Conservation (phyloP, 345 rosid genomes). For the Syzygium grande region DNA sequence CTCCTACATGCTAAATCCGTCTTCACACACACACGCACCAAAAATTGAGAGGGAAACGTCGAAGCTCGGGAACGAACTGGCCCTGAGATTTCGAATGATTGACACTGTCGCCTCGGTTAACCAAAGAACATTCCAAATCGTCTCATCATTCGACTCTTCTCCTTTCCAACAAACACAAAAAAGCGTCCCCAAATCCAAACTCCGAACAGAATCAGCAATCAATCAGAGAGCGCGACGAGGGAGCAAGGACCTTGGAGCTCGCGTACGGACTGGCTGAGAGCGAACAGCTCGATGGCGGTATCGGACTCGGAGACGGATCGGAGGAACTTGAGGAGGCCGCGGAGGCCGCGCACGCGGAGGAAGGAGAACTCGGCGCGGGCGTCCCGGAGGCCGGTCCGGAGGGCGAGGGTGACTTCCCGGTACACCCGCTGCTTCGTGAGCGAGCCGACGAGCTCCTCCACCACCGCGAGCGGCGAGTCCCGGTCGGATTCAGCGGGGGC, state of each 20-base stretch:
- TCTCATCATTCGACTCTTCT: neutral
- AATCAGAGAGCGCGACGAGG: neutral
- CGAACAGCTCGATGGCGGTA: slow-evolving; percentile 57
- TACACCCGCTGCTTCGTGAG: slow-evolving; percentile 54
- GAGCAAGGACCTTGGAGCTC: slow-evolving; percentile 61
- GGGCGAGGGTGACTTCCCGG: slow-evolving; percentile 88
- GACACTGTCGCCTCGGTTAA: neutral
- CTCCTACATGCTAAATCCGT: neutral
- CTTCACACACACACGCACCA: neutral
- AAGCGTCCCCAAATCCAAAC: neutral
- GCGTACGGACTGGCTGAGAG: slow-evolving; percentile 61
- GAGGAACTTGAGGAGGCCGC: slow-evolving; percentile 78
- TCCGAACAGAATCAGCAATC: neutral
- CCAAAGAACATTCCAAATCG: neutral
- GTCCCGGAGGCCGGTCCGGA: slow-evolving; percentile 76
- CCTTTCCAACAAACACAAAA: neutral
- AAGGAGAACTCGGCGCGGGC: slow-evolving; percentile 89
- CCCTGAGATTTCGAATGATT: neutral
- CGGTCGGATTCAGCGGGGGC: slow-evolving; percentile 6
- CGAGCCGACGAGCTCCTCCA: slow-evolving; percentile 63
- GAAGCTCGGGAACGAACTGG: neutral
- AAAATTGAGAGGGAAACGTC: neutral
- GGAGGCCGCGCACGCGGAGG: slow-evolving; percentile 86
- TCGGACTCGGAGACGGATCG: slow-evolving; percentile 69
- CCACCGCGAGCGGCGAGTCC: slow-evolving; percentile 40